Percentiles rank a stretch among this genome's conserved stretches.
phyloP scores from a whole-genome alignment of 2,329 filamentous ascomycete species.

The Cordyceps militaris region DNA sequence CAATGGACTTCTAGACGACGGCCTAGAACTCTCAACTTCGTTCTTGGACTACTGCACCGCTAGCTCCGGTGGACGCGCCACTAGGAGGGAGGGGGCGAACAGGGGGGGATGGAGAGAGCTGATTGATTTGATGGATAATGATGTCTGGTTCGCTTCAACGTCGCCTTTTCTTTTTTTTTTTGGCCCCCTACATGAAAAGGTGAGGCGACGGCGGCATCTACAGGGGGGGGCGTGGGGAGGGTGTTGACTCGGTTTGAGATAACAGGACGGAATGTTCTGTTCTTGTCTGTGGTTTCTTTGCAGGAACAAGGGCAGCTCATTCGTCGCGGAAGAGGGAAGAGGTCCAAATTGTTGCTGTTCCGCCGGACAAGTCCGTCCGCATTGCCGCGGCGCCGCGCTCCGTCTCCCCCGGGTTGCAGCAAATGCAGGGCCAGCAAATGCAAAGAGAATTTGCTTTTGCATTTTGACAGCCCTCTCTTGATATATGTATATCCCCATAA shows the following conservation, averaged over 20 bases:
- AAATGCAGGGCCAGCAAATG: background rate
- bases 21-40: background rate
- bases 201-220: background rate
- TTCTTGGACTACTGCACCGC: background rate
- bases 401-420: background rate
- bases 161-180: background rate
- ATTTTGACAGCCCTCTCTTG: too few relatives aligned
- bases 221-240: background rate
- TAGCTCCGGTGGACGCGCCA: background rate
- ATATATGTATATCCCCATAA: too few relatives aligned
- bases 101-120: background rate
- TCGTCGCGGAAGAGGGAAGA: too few relatives aligned
- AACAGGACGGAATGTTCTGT: too few relatives aligned
- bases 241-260: background rate
- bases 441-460: background rate
- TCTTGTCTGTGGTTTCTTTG: too few relatives aligned
- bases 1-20: slow-evolving; percentile 7
- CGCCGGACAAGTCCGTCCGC: background rate
- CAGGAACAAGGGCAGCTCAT: too few relatives aligned
- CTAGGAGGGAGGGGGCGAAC: background rate
- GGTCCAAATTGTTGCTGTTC: background rate
- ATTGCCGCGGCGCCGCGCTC: background rate
- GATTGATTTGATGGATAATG: background rate
- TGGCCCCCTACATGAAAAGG: slow-evolving; percentile 4
- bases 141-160: background rate